phyloP scores from a whole-genome alignment of 2,329 filamentous ascomycete species.

The Talaromyces pinophilus region DNA sequence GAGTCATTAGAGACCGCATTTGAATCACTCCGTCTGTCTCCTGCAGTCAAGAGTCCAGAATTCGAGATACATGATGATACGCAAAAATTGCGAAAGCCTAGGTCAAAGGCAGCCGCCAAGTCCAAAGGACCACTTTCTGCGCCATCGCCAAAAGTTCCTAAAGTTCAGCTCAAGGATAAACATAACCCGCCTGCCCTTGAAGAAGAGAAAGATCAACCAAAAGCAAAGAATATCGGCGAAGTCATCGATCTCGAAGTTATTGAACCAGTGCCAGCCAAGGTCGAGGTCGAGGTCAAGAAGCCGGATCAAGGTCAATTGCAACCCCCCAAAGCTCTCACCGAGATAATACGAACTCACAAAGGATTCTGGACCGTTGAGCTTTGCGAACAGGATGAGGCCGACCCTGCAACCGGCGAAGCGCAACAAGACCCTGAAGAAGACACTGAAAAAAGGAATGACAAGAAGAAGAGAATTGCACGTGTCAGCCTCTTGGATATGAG shows the following conservation, averaged over 20 bases:
- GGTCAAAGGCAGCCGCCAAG: neutral
- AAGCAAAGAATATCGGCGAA: neutral
- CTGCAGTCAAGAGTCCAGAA: neutral
- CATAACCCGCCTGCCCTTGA: neutral
- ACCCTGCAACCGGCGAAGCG: conserved; percentile 22
- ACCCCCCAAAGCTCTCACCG: conserved; percentile 22
- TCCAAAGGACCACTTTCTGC: neutral
- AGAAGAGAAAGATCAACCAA: neutral
- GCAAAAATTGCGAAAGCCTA: neutral
- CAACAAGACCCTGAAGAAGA: conserved; percentile 20
- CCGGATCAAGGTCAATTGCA: neutral
- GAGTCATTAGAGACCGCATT: conserved; percentile 28
- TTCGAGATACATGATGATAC: neutral
- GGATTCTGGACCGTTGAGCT: conserved; percentile 32
- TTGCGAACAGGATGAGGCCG: conserved; percentile 12
- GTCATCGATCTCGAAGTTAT: conserved; percentile 1
- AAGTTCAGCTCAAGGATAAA: neutral
- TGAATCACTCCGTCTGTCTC: conserved; percentile 27
- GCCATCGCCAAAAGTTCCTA: neutral
- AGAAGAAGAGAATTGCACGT: conserved; percentile 36
- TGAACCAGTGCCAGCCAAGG: neutral
- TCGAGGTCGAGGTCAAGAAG: neutral
- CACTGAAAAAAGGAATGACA: conserved; percentile 16
- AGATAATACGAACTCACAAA: conserved; percentile 27
- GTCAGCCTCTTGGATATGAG: conserved; percentile 40